Conservation (phyloP, 2,329 filamentous ascomycete genomes). For the Magnaporthales sp. region DNA sequence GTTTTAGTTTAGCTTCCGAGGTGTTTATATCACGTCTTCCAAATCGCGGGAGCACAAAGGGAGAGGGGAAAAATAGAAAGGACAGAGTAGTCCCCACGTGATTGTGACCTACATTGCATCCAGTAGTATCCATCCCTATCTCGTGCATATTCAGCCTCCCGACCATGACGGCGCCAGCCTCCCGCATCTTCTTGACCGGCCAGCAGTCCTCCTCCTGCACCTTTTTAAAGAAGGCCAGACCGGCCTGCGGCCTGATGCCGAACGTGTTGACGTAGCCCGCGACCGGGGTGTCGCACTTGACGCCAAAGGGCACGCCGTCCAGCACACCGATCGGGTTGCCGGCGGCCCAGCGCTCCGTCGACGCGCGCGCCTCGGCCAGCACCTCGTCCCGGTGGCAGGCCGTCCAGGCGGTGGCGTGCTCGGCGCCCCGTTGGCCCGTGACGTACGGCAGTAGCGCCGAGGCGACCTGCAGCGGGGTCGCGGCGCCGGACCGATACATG, state of each 20-base stretch:
- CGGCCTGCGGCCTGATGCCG: constrained; percentile 54
- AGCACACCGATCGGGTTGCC: constrained; percentile 59
- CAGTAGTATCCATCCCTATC: constrained; percentile 70
- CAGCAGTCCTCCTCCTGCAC: constrained; percentile 49
- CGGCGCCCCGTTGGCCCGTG: constrained; percentile 44
- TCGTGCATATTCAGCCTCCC: constrained; percentile 78
- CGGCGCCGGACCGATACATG: constrained; percentile 58
- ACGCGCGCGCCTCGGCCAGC: constrained; percentile 60
- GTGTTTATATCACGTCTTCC: neutral
- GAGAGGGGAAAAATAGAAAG: neutral
- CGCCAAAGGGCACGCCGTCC: constrained; percentile 74
- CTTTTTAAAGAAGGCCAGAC: constrained; percentile 37
- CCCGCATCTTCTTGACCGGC: constrained; percentile 63
- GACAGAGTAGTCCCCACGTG: neutral
- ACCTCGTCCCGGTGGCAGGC: constrained; percentile 54
- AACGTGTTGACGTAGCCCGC: constrained; percentile 60
- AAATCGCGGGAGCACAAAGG: neutral
- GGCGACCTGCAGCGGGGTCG: constrained; percentile 65
- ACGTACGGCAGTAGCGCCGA: constrained; percentile 66
- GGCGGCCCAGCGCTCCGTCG: constrained; percentile 61
- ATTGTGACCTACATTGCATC: constrained; percentile 54
- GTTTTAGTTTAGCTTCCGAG: neutral
- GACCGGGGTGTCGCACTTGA: constrained; percentile 74
- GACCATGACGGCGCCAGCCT: constrained; percentile 65
- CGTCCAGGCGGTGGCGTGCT: constrained; percentile 67